Conservation (phyloP, 768 basidiomycete species). For the Dioszegia hungarica region DNA sequence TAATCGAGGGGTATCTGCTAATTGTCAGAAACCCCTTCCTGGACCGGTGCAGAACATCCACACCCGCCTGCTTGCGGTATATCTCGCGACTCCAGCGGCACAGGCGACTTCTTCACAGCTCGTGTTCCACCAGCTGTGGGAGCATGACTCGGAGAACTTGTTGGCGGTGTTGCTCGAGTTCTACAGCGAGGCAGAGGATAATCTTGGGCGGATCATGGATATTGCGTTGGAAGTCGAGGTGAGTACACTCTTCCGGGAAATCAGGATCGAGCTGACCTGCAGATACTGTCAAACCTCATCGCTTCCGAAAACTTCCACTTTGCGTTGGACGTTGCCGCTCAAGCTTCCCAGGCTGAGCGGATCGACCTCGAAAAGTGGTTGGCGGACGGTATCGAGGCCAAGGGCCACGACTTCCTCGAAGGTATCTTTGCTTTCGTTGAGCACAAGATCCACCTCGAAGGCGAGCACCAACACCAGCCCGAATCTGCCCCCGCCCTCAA, state of each 20-base stretch:
- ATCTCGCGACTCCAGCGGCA: conserved; percentile 56
- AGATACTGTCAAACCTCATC: conserved; percentile 85
- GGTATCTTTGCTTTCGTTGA: conserved; percentile 84
- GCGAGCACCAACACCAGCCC: conserved; percentile 56
- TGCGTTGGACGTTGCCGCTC: conserved; percentile 85
- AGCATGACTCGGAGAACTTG: conserved; percentile 78
- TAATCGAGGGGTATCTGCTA: neutral
- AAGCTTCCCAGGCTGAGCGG: conserved; percentile 88
- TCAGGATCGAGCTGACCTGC: neutral
- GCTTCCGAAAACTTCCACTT: conserved; percentile 84
- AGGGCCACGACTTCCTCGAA: conserved; percentile 80
- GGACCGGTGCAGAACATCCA: conserved; percentile 82
- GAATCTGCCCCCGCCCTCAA: conserved; percentile 56
- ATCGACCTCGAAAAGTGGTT: conserved; percentile 97
- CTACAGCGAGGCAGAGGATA: conserved; percentile 84
- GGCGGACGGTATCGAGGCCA: conserved; percentile 72
- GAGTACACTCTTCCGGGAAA: conserved; percentile 21
- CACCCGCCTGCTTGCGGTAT: conserved; percentile 76
- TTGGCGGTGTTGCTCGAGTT: conserved; percentile 84
- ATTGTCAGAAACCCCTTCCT: conserved; percentile 70
- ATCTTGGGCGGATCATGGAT: conserved; percentile 90
- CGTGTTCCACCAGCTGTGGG: conserved; percentile 95
- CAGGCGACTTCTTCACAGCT: conserved; percentile 93
- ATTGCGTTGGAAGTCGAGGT: conserved; percentile 93
- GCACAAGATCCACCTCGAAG: conserved; percentile 87